Conservation (phyloP, 1,284 basidiomycete genomes). For the Abortiporus biennis region DNA sequence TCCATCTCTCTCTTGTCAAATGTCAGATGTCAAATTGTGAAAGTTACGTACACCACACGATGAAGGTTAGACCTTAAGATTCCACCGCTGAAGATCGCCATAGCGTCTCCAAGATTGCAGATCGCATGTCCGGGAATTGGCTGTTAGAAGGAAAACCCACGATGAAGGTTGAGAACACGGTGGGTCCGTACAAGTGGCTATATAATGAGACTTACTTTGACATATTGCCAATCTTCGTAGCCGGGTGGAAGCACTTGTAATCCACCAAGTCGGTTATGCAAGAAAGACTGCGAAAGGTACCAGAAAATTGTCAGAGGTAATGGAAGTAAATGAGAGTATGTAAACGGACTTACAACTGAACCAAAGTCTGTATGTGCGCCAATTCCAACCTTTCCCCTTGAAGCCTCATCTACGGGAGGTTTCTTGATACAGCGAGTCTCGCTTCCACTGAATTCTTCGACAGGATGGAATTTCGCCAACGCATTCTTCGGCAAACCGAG, state of each 20-base stretch:
- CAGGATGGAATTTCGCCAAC: slow-evolving; percentile 22
- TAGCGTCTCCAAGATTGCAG: slow-evolving; percentile 36
- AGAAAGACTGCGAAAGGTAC: slow-evolving; percentile 41
- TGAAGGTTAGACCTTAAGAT: slow-evolving; percentile 32
- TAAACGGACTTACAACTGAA: slow-evolving; percentile 20
- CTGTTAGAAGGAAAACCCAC: slow-evolving; percentile 14
- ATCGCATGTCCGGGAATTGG: slow-evolving; percentile 30
- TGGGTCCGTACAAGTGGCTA: too few species aligned
- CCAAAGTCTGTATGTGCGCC: slow-evolving; percentile 35
- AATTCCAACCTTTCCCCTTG: slow-evolving; percentile 21
- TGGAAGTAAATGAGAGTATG: not conserved
- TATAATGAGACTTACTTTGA: slow-evolving; percentile 37
- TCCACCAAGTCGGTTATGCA: slow-evolving; percentile 68
- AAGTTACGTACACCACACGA: slow-evolving; percentile 25
- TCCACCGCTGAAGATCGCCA: slow-evolving; percentile 36
- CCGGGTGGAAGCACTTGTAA: slow-evolving; percentile 65
- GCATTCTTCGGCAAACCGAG: slow-evolving; percentile 26
- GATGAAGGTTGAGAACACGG: not conserved
- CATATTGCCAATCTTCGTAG: slow-evolving; percentile 61
- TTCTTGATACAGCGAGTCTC: slow-evolving; percentile 33
- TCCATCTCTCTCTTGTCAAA: not conserved
- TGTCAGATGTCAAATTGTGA: not conserved
- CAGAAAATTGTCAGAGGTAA: not conserved
- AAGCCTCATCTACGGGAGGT: slow-evolving; percentile 17
- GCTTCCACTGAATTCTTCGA: slow-evolving; percentile 29